Conservation (phyloP, 2,329 filamentous ascomycete species). For the Emergomyces africanus region DNA sequence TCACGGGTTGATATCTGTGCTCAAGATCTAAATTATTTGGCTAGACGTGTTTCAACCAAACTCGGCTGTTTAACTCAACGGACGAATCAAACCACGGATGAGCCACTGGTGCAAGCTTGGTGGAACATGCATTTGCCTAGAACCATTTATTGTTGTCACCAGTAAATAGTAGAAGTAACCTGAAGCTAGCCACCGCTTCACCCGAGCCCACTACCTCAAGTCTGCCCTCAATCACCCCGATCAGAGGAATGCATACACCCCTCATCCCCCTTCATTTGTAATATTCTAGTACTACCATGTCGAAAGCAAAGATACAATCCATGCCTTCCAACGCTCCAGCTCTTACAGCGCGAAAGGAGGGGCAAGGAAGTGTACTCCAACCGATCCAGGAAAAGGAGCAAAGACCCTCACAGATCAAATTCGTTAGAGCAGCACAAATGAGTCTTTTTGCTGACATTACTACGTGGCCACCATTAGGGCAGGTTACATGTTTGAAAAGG, state of each 20-base stretch:
- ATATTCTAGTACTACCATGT: neutral
- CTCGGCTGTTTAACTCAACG: neutral
- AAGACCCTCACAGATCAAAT: slow-evolving; percentile 20
- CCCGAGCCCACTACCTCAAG: neutral
- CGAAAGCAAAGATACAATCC: neutral
- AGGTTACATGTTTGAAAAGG: slow-evolving; percentile 50
- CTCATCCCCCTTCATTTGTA: neutral
- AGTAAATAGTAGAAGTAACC: too few species aligned
- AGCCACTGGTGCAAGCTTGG: neutral
- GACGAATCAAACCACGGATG: neutral
- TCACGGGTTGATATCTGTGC: neutral
- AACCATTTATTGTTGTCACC: too few species aligned
- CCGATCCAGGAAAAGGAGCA: neutral
- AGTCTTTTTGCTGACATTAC: slow-evolving; percentile 43
- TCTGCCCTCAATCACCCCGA: neutral
- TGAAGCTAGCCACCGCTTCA: neutral
- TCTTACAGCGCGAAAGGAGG: neutral
- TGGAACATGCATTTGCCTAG: too few species aligned
- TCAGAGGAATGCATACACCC: neutral
- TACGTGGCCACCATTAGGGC: slow-evolving; percentile 60
- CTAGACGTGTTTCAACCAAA: neutral
- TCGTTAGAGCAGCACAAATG: slow-evolving; percentile 30
- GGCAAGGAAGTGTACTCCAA: neutral
- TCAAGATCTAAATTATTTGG: neutral
- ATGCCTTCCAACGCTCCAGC: neutral